Percentiles rank a stretch among this genome's conserved stretches.
Conservation (phyloP, 371 early-diverging fungal genomes). For the Capillidium rhysosporum region DNA sequence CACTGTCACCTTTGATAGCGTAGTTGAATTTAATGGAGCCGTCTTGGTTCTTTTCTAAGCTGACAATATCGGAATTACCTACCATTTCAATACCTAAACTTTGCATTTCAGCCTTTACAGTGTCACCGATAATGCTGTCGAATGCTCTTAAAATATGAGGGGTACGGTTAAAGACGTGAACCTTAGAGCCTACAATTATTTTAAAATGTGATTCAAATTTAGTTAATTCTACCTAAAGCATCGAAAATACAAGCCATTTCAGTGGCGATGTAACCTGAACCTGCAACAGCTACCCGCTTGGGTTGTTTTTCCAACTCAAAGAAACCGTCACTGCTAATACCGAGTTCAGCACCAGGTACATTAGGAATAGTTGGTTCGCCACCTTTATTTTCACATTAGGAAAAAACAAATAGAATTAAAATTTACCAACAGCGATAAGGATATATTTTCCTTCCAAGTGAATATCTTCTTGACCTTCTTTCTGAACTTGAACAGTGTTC, state of each 20-base stretch:
- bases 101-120: constrained; percentile 57
- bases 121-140: constrained; percentile 69
- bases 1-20: constrained; percentile 21
- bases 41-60: constrained; percentile 16
- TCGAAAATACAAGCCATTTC: constrained; percentile 93
- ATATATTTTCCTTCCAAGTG: constrained; percentile 59
- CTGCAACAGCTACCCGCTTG: constrained; percentile 74
- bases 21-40: constrained; percentile 16
- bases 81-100: constrained; percentile 51
- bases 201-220: no score
- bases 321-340: constrained; percentile 89
- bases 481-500: constrained; percentile 51
- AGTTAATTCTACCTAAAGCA: constrained; percentile 23
- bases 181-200: constrained; percentile 41
- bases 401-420: neutral
- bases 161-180: constrained; percentile 70
- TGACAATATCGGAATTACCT: constrained; percentile 30
- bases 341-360: constrained; percentile 67
- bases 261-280: constrained; percentile 75
- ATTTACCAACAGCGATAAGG: constrained; percentile 65
- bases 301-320: constrained; percentile 85
- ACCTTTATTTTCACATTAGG: constrained; percentile 15
- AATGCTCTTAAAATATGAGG: constrained; percentile 74
- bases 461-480: constrained; percentile 20
- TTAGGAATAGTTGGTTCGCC: constrained; percentile 49